phyloP scores from a whole-genome alignment of 495 filamentous ascomycete genomes.

The Tuber magnatum region DNA sequence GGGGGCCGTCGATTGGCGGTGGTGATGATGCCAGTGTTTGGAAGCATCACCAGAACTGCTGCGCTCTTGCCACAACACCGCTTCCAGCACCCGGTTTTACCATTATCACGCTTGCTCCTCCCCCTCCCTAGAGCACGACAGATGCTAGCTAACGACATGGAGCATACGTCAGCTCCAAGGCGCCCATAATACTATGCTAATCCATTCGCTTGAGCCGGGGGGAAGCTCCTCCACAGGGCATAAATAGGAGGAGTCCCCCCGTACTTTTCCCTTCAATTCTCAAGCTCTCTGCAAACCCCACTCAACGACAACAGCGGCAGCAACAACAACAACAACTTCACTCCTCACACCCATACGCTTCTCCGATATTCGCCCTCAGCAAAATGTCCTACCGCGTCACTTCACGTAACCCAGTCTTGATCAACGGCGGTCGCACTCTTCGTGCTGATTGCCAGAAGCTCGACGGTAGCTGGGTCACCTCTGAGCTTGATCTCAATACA shows the following conservation, averaged over 20 bases:
- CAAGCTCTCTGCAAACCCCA: not conserved
- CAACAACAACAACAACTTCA: not conserved
- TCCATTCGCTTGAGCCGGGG: not conserved
- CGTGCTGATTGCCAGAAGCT: slow-evolving; percentile 14
- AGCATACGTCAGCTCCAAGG: not conserved
- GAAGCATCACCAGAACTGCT: not conserved
- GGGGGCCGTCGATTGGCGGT: not conserved
- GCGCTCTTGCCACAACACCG: not conserved
- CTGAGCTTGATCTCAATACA: slow-evolving; percentile 20
- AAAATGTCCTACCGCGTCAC: not conserved
- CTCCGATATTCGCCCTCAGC: not conserved
- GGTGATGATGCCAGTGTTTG: not conserved
- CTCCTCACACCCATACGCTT: not conserved
- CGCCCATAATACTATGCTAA: not conserved
- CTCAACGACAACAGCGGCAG: not conserved
- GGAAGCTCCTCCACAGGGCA: not conserved
- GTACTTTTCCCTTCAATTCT: not conserved
- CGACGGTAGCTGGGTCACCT: not conserved
- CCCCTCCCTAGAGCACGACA: not conserved
- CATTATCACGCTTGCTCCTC: not conserved
- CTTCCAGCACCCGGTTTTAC: not conserved
- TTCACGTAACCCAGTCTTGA: slow-evolving; percentile 7
- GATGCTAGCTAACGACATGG: not conserved
- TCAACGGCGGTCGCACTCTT: slow-evolving; percentile 15
- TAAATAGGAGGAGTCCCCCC: not conserved